A percentile compares a stretch with the other conserved stretches of the same genome.
These are phyloP conservation scores for Ceratocystis diversiconidia DNA, from an alignment of 2,329 filamentous ascomycete species.

Conservation along the genomic window DNA sequence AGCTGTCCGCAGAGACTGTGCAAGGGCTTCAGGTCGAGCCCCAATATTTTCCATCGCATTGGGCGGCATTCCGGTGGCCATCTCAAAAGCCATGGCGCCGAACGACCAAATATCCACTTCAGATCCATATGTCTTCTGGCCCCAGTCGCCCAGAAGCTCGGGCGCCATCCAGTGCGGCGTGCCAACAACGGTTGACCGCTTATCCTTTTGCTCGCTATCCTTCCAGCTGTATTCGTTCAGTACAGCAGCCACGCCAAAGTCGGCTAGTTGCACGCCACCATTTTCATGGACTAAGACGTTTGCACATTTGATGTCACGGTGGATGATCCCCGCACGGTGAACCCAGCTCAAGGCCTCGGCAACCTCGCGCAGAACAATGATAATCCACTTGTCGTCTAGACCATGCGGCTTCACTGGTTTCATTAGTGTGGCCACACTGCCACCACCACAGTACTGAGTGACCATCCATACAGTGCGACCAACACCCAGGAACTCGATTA, in stretches of 20 bases:
- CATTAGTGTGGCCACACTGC: constrained; percentile 63
- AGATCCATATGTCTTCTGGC: constrained; percentile 40
- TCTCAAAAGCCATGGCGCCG: constrained; percentile 66
- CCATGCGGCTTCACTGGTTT: constrained; percentile 51
- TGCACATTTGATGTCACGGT: constrained; percentile 59
- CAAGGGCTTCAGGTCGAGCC: constrained; percentile 30
- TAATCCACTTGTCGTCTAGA: constrained; percentile 56
- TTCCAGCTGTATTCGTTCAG: constrained; percentile 21
- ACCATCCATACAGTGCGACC: constrained; percentile 78
- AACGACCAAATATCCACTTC: constrained; percentile 77
- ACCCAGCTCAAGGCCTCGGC: constrained; percentile 54
- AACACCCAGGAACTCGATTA: constrained; percentile 64
- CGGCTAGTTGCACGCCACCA: constrained; percentile 65
- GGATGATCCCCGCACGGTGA: constrained; percentile 53
- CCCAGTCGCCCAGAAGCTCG: constrained; percentile 52
- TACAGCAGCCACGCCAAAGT: constrained; percentile 64
- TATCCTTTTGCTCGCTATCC: constrained; percentile 59
- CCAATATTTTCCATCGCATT: constrained; percentile 37
- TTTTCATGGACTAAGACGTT: constrained; percentile 69
- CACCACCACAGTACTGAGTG: constrained; percentile 73
- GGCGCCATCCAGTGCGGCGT: constrained; percentile 82
- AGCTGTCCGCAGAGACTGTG: constrained; percentile 43
- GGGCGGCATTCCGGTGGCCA: constrained; percentile 63
- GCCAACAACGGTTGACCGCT: constrained; percentile 67
- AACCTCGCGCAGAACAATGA: constrained; percentile 52